Evolutionary conservation across 2,329 filamentous ascomycete genomes (phyloP), one percentile per base, ranked within the genome.

Genomic region (Colletotrichum sidae): DNA sequence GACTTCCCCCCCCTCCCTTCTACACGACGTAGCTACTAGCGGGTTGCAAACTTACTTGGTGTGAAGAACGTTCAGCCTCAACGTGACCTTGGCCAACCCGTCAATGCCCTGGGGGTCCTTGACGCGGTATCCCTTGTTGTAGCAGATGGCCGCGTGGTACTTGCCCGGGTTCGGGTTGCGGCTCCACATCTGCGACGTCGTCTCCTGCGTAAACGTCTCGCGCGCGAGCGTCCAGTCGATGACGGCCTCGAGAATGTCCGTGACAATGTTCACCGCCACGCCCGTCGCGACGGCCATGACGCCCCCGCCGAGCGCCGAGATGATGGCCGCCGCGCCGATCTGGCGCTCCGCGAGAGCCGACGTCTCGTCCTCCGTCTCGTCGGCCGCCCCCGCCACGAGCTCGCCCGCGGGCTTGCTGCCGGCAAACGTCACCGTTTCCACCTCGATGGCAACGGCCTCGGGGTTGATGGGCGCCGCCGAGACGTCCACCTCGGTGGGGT

Each of bases 201-300:
- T 60, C 49, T 59, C 17, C 35, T 54, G 38, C 8, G 55, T 64
- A 50, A 60, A 64, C 25, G 54, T 49, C 37, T 60, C 60, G 34
- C 60, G 60, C 1, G 37, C 57, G 15, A 9, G 10, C 15, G 57
- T 60, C 57, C 57, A 60, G 17, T 54, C 57, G 17, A 53, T 53
- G 33, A 53, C 11, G 1, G 49, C 49, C n/a, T 34, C 34, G 17
- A 53, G 15, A 2, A 53, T 47, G 8, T 46, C 47, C 3, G 56
- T 59, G 12, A 60, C 34, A 42, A 47, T 41, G 35, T 60, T 60
- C 15, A 60, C 49, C 4, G 41, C 57, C 5, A 13, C 57, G 8
- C 60, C 55, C 4, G 46, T 47, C 11, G 49, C 60, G n/a, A 63
- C 49, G 6, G 37, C 50, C n/a, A 53, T 17, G 12, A 17, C 50